Evolutionary conservation across 2,329 filamentous ascomycete species (phyloP), one percentile per base, ranked within the genome.

Genomic region (Orbilia oligospora): DNA sequence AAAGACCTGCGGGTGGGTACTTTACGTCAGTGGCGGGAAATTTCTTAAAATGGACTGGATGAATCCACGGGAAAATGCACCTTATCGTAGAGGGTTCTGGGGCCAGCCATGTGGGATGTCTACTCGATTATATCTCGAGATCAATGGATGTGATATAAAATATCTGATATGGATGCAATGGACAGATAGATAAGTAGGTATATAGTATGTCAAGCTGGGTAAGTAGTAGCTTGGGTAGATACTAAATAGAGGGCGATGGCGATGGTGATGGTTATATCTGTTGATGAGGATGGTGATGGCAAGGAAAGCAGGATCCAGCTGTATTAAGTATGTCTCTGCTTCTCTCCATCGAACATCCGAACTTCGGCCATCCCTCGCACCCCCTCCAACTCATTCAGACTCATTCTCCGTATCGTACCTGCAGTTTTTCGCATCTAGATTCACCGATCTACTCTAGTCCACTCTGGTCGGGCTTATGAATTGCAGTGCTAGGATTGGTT

Each of bases 1-100:
- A 83, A 98, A 92, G 86, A 98, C 94, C 90, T 98, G 48, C 24
- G 27, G 55, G 20, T 5, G 24, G 27, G 22, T 44, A 33, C 22
- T 33, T 18, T 65, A 71, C 56, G 58, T 76, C 58, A 76, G 56
- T 14, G 51, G 46, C 38, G 10, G 53, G 33, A 8, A 41, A n/a
- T 46, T 46, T 5, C 6, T 46, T 46, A n/a, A 41, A n/a, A 41
- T 8, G 12, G 8, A 41, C 3, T 38, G 36, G 36, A n/a, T 41
- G 38, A 14, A 41, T 41, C 3, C 38, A 41, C 38, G 33, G 16
- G 9, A 46, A 58, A 55, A 51, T 14, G 18, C 55, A 76, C 72
- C 67, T 77, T 77, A 44, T 77, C 73, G 33, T 77, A 77, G 61
- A 77, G 73, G 20, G 73, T 77, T 22, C 73, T 66, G 38, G 67